These are phyloP conservation scores for Penicillium riverlandense DNA, from an alignment of 495 filamentous ascomycete genomes.

Conservation along the genomic window DNA sequence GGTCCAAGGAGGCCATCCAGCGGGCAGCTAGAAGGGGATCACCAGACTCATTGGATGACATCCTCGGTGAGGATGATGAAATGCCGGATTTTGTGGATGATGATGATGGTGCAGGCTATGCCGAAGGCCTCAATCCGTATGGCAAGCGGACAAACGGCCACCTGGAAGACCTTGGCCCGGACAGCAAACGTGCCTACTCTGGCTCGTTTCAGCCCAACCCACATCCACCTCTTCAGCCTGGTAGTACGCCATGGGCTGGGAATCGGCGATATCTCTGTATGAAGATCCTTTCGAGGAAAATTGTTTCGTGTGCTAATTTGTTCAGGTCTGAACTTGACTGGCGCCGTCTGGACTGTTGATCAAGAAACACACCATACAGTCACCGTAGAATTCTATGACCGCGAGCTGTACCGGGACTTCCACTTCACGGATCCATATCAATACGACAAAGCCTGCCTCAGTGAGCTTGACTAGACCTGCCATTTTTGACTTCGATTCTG, in stretches of 20 bases:
- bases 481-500: conserved; percentile 12
- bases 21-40: conserved; percentile 36
- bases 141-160: conserved; percentile 52
- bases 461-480: conserved; percentile 24
- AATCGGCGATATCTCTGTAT: conserved; percentile 84
- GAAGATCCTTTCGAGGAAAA: neutral
- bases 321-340: conserved; percentile 73
- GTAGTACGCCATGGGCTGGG: conserved; percentile 91
- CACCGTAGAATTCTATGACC: conserved; percentile 96
- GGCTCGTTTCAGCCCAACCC: conserved; percentile 55
- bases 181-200: conserved; percentile 57
- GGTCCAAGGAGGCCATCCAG: conserved; percentile 42
- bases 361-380: conserved; percentile 93
- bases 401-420: conserved; percentile 83
- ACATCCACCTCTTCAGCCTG: conserved; percentile 83
- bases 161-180: conserved; percentile 37
- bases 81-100: conserved; percentile 85
- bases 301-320: conserved; percentile 13
- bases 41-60: conserved; percentile 54
- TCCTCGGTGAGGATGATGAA: conserved; percentile 40
- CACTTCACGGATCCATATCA: conserved; percentile 91
- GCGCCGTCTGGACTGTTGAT: conserved; percentile 94
- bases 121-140: conserved; percentile 52
- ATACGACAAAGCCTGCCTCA: conserved; percentile 92
- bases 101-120: conserved; percentile 91